A percentile compares a stretch with the other conserved stretches of the same genome.
phyloP scores from a whole-genome alignment of 2,329 filamentous ascomycete genomes.

The Orbilia oligospora region DNA sequence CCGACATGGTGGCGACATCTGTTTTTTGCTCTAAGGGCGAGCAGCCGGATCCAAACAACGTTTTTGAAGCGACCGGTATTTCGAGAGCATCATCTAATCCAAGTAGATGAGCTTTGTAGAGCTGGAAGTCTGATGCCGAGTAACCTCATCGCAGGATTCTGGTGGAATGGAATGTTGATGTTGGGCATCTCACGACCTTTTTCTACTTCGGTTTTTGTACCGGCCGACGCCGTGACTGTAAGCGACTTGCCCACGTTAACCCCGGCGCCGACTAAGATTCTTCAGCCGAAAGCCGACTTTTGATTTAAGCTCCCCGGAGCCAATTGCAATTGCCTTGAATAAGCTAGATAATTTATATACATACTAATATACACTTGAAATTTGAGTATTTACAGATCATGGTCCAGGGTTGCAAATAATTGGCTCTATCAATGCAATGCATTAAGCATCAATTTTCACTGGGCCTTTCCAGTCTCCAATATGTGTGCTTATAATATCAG shows the following conservation, averaged over 20 bases:
- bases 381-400: slow-evolving; percentile 8
- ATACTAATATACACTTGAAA: slow-evolving; percentile 6
- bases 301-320: neutral
- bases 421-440: too few species aligned
- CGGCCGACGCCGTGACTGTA: slow-evolving; percentile 36
- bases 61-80: slow-evolving; percentile 10
- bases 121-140: slow-evolving; percentile 7
- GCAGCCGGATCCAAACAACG: slow-evolving; percentile 20
- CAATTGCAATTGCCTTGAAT: neutral
- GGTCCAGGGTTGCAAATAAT: neutral
- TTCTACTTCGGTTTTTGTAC: slow-evolving; percentile 45
- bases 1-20: slow-evolving; percentile 50
- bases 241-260: slow-evolving; percentile 17
- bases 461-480: slow-evolving; percentile 80
- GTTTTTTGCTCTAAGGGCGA: slow-evolving; percentile 17
- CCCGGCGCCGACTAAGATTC: slow-evolving; percentile 31
- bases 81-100: slow-evolving; percentile 44
- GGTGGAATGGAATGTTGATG: slow-evolving; percentile 16
- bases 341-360: slow-evolving; percentile 10
- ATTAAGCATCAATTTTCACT: slow-evolving; percentile 39
- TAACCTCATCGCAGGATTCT: slow-evolving; percentile 23
- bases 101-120: slow-evolving; percentile 23
- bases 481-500: slow-evolving; percentile 86
- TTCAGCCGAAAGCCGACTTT: neutral
- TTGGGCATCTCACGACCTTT: slow-evolving; percentile 58